A percentile compares a stretch with the other conserved stretches of the same genome.
These are phyloP conservation scores for Puccinia novopanici DNA, from an alignment of 1,284 basidiomycete species.

Conservation along the genomic window DNA sequence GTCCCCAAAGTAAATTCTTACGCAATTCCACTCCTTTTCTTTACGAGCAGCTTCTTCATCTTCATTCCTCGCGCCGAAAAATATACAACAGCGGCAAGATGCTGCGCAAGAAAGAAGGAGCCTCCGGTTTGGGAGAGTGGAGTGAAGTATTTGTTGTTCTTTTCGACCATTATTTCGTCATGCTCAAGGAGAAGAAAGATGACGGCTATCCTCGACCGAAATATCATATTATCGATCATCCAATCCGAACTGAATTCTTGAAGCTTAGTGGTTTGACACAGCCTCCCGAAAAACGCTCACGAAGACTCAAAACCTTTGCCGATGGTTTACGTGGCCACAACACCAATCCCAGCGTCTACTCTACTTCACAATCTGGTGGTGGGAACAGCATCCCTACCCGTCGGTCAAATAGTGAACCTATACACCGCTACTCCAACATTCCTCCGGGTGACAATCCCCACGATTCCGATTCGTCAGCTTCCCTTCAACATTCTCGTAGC, in stretches of 20 bases:
- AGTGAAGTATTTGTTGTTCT: constrained; percentile 81
- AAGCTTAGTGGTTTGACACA: constrained; percentile 15
- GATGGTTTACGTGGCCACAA: constrained; percentile 12
- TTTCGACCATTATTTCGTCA: constrained; percentile 83
- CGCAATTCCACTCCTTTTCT: neutral
- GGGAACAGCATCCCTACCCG: neutral
- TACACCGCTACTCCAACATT: neutral
- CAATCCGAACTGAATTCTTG: constrained; percentile 42
- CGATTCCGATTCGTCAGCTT: neutral
- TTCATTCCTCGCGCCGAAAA: constrained; percentile 32
- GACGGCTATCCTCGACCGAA: neutral
- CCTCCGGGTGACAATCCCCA: neutral
- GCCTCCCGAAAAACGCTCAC: constrained; percentile 37
- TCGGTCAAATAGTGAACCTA: constrained; percentile 10
- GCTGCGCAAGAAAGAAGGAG: constrained; percentile 78
- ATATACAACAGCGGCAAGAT: constrained; percentile 73
- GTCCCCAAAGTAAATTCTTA: neutral
- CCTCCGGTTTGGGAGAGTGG: constrained; percentile 65
- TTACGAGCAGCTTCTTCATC: constrained; percentile 34
- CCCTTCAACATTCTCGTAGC: constrained; percentile 19
- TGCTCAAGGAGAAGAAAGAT: constrained; percentile 40
- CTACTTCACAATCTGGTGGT: neutral
- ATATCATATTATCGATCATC: constrained; percentile 37
- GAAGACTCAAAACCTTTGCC: constrained; percentile 20
- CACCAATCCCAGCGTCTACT: neutral